Evolutionary conservation across 441 rosid genomes (phyloP), one percentile per base, ranked within the genome.

Genomic region (Corymbia calophylla): DNA sequence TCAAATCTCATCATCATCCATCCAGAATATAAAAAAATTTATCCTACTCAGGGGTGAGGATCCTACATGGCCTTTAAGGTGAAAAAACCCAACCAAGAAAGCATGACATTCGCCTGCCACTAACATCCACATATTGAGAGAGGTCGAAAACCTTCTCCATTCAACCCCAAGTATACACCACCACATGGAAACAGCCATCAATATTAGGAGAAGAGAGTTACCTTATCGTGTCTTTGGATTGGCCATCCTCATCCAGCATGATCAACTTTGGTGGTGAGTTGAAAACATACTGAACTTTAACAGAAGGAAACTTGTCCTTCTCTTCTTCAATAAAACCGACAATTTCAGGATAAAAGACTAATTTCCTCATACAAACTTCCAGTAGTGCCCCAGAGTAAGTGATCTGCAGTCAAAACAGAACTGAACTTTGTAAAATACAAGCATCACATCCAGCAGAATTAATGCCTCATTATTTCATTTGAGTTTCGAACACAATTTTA

Each of bases 221-320:
- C 99, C 99, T 98, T 39, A 98, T 93, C 10, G 96, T 94, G 91
- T 98, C 99, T 93, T 94, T 95, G 4, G 89, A 97, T 88, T 96
- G 96, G 91, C 96, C 97, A 88, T 93, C 95, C 29, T 95, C 97
- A 92, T 96, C 97, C 82, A 96, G 94, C 98, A 96, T 89, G 92
- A 94, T 96, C 96, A 98, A 92, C 93, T 97, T 96, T 32, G 98
- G 99, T 27, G 98, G 99, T 77, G 99, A 97, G 91, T 96, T 98
- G 96, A 95, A 97, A 90, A 92, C 90, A 92, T 96, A 96, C 85
- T 97, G 95, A 91, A 94, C 93, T 93, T 95, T 95, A 39, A 97
- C 94, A 7, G 93, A 92, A 18, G 97, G 96, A 91, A 95, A 98
- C 89, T 92, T 92, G 27, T 96, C 96, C 94, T 95, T 95, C 93